phyloP scores from a whole-genome alignment of 352 stramenopile species.

The Phytopythium oedochilum region DNA sequence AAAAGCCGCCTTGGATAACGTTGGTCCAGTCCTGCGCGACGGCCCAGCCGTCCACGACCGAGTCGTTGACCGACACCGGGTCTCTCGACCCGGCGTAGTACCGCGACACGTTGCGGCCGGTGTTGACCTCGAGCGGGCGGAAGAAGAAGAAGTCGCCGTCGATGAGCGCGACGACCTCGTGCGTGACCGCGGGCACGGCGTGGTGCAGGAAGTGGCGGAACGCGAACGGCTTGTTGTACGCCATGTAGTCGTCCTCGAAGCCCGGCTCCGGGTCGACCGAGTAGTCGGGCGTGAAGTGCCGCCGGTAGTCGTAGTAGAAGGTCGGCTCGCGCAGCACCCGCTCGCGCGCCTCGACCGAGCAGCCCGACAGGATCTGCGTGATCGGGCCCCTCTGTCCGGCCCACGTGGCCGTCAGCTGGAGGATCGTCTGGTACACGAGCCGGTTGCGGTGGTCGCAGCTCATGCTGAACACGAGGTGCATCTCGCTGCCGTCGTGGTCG shows the following conservation, averaged over 20 bases:
- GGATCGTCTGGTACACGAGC: slow-evolving; percentile 26
- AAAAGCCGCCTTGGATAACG: slow-evolving; percentile 9
- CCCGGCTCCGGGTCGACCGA: slow-evolving; percentile 28
- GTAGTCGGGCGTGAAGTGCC: slow-evolving; percentile 44
- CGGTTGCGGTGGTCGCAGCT: slow-evolving; percentile 33
- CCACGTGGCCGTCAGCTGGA: slow-evolving; percentile 34
- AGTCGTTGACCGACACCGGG: slow-evolving; percentile 24
- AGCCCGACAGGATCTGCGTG: slow-evolving; percentile 46
- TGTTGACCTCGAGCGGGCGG: slow-evolving; percentile 35
- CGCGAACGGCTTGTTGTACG: slow-evolving; percentile 54
- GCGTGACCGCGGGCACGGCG: slow-evolving; percentile 26
- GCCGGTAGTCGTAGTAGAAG: slow-evolving; percentile 47
- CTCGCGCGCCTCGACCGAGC: slow-evolving; percentile 19
- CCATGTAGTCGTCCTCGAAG: too few species aligned
- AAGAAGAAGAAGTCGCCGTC: slow-evolving; percentile 39
- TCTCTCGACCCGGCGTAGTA: slow-evolving; percentile 49
- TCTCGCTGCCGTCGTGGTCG: slow-evolving; percentile 5
- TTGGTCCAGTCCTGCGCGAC: slow-evolving; percentile 42
- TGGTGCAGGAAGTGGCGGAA: slow-evolving; percentile 48
- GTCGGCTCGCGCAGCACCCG: slow-evolving; percentile 24
- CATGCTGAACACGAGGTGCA: slow-evolving; percentile 52
- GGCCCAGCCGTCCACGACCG: slow-evolving; percentile 27
- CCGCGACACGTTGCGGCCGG: slow-evolving; percentile 24
- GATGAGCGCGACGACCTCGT: slow-evolving; percentile 32
- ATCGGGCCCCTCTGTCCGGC: slow-evolving; percentile 38